Evolutionary conservation across 352 stramenopile species (phyloP).

Genomic region (Pilasporangium apinafurcum): DNA sequence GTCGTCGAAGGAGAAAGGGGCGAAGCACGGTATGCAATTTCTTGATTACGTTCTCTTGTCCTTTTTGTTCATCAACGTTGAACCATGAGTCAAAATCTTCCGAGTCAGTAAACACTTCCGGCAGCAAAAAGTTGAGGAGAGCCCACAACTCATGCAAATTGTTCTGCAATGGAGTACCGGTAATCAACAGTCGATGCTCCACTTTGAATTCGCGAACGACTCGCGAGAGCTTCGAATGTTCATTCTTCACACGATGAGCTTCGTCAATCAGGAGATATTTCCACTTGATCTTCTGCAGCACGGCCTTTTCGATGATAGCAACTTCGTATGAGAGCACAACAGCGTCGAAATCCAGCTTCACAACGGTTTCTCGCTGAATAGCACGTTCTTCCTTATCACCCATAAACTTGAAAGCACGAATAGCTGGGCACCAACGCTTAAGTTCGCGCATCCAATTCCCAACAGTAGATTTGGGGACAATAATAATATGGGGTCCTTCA

Average conservation of each 20-base stretch:
- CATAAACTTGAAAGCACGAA: constrained; percentile 96
- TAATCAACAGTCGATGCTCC: constrained; percentile 94
- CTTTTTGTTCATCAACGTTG: constrained; percentile 94
- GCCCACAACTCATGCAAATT: constrained; percentile 99
- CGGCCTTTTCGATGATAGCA: constrained; percentile 92
- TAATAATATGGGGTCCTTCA: constrained; percentile 96
- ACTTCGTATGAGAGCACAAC: constrained; percentile 91
- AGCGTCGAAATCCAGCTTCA: constrained; percentile 88
- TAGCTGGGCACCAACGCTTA: constrained; percentile 93
- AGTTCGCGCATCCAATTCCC: constrained; percentile 99
- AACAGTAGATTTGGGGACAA: constrained; percentile 97
- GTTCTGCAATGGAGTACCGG: constrained; percentile 98
- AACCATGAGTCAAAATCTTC: constrained; percentile 99
- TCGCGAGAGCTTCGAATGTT: constrained; percentile 85
- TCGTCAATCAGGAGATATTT: constrained; percentile 98
- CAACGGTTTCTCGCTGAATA: constrained; percentile 84
- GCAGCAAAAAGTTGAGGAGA: constrained; percentile 99
- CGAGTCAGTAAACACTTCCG: constrained; percentile 89
- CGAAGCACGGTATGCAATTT: constrained; percentile 96
- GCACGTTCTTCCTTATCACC: constrained; percentile 92
- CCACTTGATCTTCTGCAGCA: constrained; percentile 94
- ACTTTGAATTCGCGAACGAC: constrained; percentile 89
- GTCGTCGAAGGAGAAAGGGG: constrained; percentile 96
- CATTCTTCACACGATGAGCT: constrained; percentile 98
- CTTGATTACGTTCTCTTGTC: constrained; percentile 96